Evolutionary conservation across 2,329 filamentous ascomycete genomes (phyloP).

Genomic region (Lojkania enalia): DNA sequence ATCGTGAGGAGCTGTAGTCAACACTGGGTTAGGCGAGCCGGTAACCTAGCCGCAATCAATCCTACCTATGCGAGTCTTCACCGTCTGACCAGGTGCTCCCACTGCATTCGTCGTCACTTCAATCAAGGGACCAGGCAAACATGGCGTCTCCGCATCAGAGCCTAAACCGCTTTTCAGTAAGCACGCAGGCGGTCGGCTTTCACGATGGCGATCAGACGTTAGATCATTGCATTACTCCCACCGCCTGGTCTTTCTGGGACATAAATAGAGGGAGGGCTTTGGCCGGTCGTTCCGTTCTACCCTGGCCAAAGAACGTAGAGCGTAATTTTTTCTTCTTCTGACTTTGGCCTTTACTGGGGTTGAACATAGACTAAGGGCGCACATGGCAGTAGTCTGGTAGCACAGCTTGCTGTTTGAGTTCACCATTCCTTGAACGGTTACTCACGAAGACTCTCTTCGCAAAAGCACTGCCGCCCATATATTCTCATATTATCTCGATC

Average conservation of each 20-base stretch:
- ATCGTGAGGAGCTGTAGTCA: constrained; percentile 16
- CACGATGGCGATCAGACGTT: constrained; percentile 24
- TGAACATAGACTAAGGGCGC: constrained; percentile 10
- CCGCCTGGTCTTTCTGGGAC: constrained; percentile 7
- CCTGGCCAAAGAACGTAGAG: constrained; percentile 4
- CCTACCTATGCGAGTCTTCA: constrained; percentile 8
- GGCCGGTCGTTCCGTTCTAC: neutral
- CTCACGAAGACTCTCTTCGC: too few relatives aligned
- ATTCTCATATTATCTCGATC: too few relatives aligned
- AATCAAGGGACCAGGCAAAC: constrained; percentile 3
- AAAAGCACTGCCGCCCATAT: too few relatives aligned
- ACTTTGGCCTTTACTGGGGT: constrained; percentile 9
- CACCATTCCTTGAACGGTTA: too few relatives aligned
- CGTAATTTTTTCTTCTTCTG: constrained; percentile 6
- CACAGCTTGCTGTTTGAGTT: constrained; percentile 9
- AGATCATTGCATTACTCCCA: constrained; percentile 13
- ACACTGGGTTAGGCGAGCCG: constrained; percentile 11
- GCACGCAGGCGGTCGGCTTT: constrained; percentile 9
- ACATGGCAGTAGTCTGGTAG: constrained; percentile 14
- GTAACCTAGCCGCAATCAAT: constrained; percentile 16
- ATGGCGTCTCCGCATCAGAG: constrained; percentile 12
- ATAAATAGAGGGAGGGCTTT: constrained; percentile 14
- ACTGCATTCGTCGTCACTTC: constrained; percentile 1
- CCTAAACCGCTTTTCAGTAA: constrained; percentile 19
- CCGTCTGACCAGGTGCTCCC: constrained; percentile 4